Evolutionary conservation across 768 basidiomycete species (phyloP), one percentile per base, ranked within the genome.

Genomic region (Suillus subalutaceus): DNA sequence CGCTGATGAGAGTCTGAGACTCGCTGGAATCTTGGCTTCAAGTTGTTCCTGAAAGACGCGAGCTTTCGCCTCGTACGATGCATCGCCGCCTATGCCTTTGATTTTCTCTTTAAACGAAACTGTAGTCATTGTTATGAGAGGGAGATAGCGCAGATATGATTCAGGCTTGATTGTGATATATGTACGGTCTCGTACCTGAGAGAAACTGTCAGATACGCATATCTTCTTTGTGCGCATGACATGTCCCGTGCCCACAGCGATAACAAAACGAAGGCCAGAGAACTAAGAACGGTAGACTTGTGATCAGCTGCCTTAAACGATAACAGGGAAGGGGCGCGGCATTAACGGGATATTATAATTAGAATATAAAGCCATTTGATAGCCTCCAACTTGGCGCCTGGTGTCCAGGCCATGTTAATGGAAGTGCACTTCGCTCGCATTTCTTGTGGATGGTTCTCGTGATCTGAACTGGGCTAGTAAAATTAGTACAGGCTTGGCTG

Each of bases 21-120:
- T 50, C 9, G 61, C 55, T 38, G 75, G 75, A 32, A 77, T 77
- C 53, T 73, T 72, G 16, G 44, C 71, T 50, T 73, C 58, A 53
- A 76, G 26, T 38, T 72, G 72, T n/a, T 60, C 66, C 32, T 67
- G 50, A 46, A 72, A 70, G 4, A 70, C 66, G n/a, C 67, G 63
- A 12, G 69, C 74, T 18, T 66, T 68, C 35, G 65, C 67, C 26
- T 32, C 67, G 20, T 75, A 77, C 10, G 62, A 40, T 6, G 56
- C 68, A 13, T 73, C 69, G 37, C 75, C 75, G 2, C 67, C 72
- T 10, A 72, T 62, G 44, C 66, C 76, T 56, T 67, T 59, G 32
- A 68, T 76, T 56, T 64, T 76, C 48, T 64, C 65, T 44, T 66
- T 48, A 8, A 76, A 67, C 0, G 73, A 71, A 71, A 70, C 10